Evolutionary conservation across 345 rosid genomes (phyloP), one percentile per base, ranked within the genome.

Genomic region (Durio zibethinus): DNA sequence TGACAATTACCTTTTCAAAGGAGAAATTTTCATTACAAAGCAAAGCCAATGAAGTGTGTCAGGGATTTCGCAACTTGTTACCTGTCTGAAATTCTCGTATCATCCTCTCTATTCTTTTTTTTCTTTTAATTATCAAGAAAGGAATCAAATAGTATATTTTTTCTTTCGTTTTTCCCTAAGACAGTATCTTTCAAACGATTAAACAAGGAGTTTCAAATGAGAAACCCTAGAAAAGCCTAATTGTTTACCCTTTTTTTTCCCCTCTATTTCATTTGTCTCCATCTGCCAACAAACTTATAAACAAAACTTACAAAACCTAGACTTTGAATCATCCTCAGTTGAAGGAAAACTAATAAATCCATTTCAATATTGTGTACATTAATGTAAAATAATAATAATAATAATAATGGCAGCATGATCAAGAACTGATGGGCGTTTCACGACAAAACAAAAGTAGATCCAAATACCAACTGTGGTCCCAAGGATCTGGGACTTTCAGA

Each of bases 381-480:
- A 33, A 33, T 33, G 4, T n/a, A n/a, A 43, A 65, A 43, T 27
- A 42, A 6, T 0, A 6, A 48, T 72, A 47, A 12, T 21, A 33
- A 66, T n/a, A 69, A 15, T 45, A 73, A 61, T 16, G 29, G 76
- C 76, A 75, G 69, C 77, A 45, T 68, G 69, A 78, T 78, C 81
- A 69, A 82, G 78, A 75, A 68, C 52, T 78, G 76, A 74, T 68
- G 60, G 59, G 71, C 40, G 4, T 11, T 75, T 29, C 33, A 57
- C 31, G 76, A 73, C 78, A 81, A 48, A 67, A 56, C 72, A 73
- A 31, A 6, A 40, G 27, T 35, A 62, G 27, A 47, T 33, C 11
- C 45, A 53, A 71, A 38, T 63, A 64, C 69, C 16, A 52, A 72
- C 36, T 54, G 35, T 64, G 77, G 78, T 77, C 78, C 79, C 80